Conservation (phyloP, 768 basidiomycete species). For the Suillus alpinus region DNA sequence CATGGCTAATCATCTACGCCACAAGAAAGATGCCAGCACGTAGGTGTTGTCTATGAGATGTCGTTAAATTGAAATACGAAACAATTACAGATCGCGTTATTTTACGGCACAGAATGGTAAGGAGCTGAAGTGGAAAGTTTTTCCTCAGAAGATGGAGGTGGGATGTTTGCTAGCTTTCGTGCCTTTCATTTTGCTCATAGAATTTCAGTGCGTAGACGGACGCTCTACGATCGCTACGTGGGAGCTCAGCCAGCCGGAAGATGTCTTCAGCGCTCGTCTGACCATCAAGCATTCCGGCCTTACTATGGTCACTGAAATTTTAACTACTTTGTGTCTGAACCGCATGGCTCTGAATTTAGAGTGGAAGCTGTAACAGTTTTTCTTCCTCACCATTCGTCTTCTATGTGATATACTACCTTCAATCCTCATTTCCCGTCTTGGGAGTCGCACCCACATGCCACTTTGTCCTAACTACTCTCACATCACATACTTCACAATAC, state of each 20-base stretch:
- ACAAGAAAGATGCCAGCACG: conserved; percentile 61
- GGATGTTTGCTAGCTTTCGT: conserved; percentile 12
- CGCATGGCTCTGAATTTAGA: conserved; percentile 61
- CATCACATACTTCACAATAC: not conserved
- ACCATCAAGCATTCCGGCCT: conserved; percentile 58
- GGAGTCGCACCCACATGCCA: not conserved
- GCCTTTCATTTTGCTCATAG: conserved; percentile 1
- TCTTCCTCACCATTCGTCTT: not conserved
- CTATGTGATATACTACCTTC: not conserved
- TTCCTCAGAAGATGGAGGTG: conserved; percentile 67
- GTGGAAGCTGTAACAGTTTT: conserved; percentile 38
- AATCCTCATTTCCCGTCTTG: not conserved
- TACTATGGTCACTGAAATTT: conserved; percentile 67
- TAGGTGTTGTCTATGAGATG: conserved; percentile 36
- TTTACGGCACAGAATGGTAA: conserved; percentile 68
- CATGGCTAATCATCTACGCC: conserved; percentile 58
- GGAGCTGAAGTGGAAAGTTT: conserved; percentile 75
- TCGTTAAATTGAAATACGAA: not conserved
- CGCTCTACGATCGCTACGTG: conserved; percentile 62
- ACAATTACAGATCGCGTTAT: conserved; percentile 58
- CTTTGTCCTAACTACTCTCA: not conserved
- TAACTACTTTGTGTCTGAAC: conserved; percentile 73
- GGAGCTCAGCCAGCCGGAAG: conserved; percentile 58
- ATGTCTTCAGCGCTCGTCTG: conserved; percentile 57
- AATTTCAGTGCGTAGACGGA: conserved; percentile 58